Evolutionary conservation across 352 stramenopile genomes (phyloP).

Genomic region (Globisporangium megalacanthum): DNA sequence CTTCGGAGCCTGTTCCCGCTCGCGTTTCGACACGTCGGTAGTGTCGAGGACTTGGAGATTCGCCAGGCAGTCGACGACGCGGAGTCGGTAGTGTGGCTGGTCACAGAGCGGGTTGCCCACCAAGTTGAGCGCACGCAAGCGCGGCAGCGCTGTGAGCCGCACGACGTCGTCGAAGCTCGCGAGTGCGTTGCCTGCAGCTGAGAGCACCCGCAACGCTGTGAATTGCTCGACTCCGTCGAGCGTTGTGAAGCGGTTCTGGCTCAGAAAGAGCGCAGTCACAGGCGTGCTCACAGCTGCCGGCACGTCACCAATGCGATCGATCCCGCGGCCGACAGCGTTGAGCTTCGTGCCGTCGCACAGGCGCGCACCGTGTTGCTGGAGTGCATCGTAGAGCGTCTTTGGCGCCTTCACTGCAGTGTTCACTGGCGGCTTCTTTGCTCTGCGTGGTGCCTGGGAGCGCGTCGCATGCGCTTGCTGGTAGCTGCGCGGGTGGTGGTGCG

Average conservation of each 20-base stretch:
- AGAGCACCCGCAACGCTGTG: constrained; percentile 45
- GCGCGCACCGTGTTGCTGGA: constrained; percentile 64
- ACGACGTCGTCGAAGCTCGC: constrained; percentile 34
- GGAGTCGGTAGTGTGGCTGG: constrained; percentile 64
- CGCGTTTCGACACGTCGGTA: constrained; percentile 43
- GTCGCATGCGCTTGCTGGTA: constrained; percentile 8
- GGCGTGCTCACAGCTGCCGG: constrained; percentile 34
- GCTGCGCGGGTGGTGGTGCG: background rate
- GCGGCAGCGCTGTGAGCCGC: constrained; percentile 25
- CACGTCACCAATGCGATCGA: constrained; percentile 43
- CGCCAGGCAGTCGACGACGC: constrained; percentile 39
- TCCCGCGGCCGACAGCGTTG: constrained; percentile 58
- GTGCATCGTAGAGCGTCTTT: constrained; percentile 59
- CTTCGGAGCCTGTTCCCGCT: constrained; percentile 37
- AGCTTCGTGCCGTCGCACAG: constrained; percentile 71
- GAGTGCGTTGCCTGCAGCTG: constrained; percentile 56
- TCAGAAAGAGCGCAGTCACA: constrained; percentile 69
- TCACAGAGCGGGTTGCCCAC: constrained; percentile 70
- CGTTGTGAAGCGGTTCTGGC: constrained; percentile 60
- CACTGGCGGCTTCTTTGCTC: background rate
- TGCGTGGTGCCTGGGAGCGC: background rate
- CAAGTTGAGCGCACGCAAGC: constrained; percentile 64
- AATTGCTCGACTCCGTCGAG: constrained; percentile 68
- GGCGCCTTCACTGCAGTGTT: background rate
- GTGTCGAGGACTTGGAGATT: constrained; percentile 58